Evolutionary conservation across 2,329 filamentous ascomycete genomes (phyloP), one percentile per base, ranked within the genome.

Genomic region (Xylaria multiplex): DNA sequence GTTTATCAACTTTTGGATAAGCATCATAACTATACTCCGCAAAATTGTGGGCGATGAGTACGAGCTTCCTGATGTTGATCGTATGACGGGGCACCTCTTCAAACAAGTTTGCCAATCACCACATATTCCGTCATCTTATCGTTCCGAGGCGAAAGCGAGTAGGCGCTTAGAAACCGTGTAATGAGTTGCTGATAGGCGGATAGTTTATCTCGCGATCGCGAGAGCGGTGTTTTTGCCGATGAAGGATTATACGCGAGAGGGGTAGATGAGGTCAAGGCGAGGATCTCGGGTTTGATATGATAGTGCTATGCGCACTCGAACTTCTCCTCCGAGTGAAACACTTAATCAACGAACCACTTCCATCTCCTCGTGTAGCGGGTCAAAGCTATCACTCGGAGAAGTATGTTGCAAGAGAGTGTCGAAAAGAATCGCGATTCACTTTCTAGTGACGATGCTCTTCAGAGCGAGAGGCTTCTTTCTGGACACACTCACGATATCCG

Each of bases 181-280:
- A 4, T 9, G 16, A 6, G 37, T 30, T 24, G 19, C 53, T 11
- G 37, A 56, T 45, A 43, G 37, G 53, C 9, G 9, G 37, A 19
- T 45, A 9, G 24, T 45, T 14, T 45, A 24, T 24, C 22, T 32
- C 19, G 9, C 14, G 37, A 6, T 43, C 16, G 14, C 45, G 11
- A 6, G 22, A 45, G 16, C n/a, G 35, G 37, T 19, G 53, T 14
- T 56, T 32, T 43, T 13, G 14, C 6, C 2, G 7, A 19, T 40
- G 3, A 56, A 45, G 53, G 37, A 55, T 55, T 30, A 55, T 42
- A 55, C 35, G 52, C 6, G 43, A 45, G 53, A n/a, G 53, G 53
- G 22, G 40, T 56, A 19, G 22, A 27, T 56, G 37, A 56, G 19
- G 43, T 46, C 35, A 13, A 13, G 35, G 35, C 35, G 35, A 37